Conservation (phyloP, 805 yeast genomes). For the Cyberlindnera meyerae region DNA sequence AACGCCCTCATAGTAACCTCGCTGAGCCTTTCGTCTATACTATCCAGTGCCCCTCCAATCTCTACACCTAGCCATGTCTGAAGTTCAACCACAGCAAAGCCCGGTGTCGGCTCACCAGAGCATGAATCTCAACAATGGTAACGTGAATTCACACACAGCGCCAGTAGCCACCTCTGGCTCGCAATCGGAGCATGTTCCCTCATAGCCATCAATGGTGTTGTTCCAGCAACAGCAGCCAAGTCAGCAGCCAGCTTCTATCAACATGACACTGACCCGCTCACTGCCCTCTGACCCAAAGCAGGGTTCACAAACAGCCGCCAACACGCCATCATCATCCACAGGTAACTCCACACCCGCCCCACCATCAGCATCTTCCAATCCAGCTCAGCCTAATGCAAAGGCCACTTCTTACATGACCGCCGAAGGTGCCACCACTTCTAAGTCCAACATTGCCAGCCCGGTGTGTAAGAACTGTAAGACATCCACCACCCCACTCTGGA, state of each 20-base stretch:
- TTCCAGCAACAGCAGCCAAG: not conserved
- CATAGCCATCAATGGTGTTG: too few species aligned
- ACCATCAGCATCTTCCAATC: slow-evolving; percentile 9
- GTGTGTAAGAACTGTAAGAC: slow-evolving; percentile 89
- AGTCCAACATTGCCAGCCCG: slow-evolving; percentile 58
- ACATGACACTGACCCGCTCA: too few species aligned
- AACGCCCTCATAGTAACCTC: too few species aligned
- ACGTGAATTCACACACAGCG: not conserved
- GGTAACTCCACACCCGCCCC: slow-evolving; percentile 8
- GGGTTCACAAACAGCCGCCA: not conserved
- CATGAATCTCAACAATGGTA: slow-evolving; percentile 2
- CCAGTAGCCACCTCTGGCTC: not conserved
- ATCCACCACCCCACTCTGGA: slow-evolving; percentile 91
- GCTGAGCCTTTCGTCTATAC: too few species aligned
- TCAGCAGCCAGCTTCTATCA: not conserved
- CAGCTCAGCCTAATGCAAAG: slow-evolving; percentile 50
- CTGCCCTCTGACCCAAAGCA: slow-evolving; percentile 1
- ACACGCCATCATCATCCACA: not conserved
- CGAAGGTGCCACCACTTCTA: slow-evolving; percentile 62
- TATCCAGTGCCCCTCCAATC: too few species aligned
- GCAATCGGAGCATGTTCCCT: not conserved
- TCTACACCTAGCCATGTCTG: slow-evolving; percentile 6
- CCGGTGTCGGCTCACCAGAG: slow-evolving; percentile 1
- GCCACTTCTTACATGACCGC: slow-evolving; percentile 48
- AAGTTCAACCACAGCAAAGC: slow-evolving; percentile 3